These are phyloP conservation scores for Fusarium decemcellulare DNA, from an alignment of 2,329 filamentous ascomycete genomes.

Conservation along the genomic window DNA sequence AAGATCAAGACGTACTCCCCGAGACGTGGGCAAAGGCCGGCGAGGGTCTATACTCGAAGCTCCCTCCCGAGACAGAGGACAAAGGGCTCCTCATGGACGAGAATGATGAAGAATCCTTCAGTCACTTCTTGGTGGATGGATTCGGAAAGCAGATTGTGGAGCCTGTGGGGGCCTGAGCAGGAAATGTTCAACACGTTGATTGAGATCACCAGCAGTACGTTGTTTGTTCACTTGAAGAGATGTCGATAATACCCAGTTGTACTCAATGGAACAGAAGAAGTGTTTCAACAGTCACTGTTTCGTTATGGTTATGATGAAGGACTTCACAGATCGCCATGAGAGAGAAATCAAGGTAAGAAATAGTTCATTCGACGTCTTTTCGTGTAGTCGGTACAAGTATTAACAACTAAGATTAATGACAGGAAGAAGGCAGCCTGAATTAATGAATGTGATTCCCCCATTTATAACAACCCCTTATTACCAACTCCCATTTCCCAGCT, in stretches of 20 bases:
- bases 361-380: too few relatives aligned
- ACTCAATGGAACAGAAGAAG: background rate
- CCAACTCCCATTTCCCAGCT: too few relatives aligned
- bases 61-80: constrained; percentile 57
- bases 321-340: too few relatives aligned
- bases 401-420: too few relatives aligned
- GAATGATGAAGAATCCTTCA: constrained; percentile 60
- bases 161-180: constrained; percentile 45
- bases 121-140: constrained; percentile 58
- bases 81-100: constrained; percentile 53
- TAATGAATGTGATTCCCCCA: too few relatives aligned
- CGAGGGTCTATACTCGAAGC: constrained; percentile 56
- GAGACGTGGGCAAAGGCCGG: constrained; percentile 58
- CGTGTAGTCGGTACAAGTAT: too few relatives aligned
- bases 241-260: constrained; percentile 14
- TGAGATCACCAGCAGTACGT: background rate
- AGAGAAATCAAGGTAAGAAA: too few relatives aligned
- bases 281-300: background rate
- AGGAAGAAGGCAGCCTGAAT: too few relatives aligned
- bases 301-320: background rate
- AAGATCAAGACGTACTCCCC: constrained; percentile 53
- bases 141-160: constrained; percentile 55
- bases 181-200: background rate
- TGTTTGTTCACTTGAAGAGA: background rate
- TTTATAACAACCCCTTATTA: too few relatives aligned